phyloP scores from a whole-genome alignment of 768 basidiomycete genomes.

The Stropharia rugosoannulata region DNA sequence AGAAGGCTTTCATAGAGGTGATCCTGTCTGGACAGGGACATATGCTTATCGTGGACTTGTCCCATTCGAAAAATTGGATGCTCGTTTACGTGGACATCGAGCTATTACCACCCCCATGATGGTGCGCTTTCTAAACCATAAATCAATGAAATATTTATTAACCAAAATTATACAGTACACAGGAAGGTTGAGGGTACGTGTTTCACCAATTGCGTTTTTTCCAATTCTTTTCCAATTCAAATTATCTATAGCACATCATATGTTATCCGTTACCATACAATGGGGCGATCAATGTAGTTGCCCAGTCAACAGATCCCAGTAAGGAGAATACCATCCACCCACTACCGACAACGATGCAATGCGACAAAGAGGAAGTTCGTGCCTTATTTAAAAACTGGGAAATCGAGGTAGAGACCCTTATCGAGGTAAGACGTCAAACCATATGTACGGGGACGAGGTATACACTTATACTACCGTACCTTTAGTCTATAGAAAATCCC shows the following conservation, averaged over 20 bases:
- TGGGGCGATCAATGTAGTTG: background rate
- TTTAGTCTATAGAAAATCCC: background rate
- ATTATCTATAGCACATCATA: background rate
- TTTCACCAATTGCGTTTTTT: too few species aligned
- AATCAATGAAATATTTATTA: background rate
- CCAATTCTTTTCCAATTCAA: too few species aligned
- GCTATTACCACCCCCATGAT: constrained; percentile 3
- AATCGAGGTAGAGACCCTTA: background rate
- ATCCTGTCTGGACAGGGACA: background rate
- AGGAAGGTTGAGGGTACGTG: background rate
- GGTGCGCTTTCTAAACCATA: background rate
- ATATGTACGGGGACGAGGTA: background rate
- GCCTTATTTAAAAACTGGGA: background rate
- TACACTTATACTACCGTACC: background rate
- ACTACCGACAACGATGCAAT: background rate
- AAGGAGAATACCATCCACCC: background rate
- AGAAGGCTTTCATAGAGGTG: background rate
- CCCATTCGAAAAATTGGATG: background rate
- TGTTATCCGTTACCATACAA: constrained; percentile 4
- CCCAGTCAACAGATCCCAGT: background rate
- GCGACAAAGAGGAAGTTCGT: background rate
- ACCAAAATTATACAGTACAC: background rate
- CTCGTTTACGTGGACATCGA: background rate
- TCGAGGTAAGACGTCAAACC: background rate
- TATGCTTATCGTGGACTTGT: constrained; percentile 6